Evolutionary conservation across 768 basidiomycete species (phyloP), one percentile per base, ranked within the genome.

Genomic region (Pleurotus platypus): DNA sequence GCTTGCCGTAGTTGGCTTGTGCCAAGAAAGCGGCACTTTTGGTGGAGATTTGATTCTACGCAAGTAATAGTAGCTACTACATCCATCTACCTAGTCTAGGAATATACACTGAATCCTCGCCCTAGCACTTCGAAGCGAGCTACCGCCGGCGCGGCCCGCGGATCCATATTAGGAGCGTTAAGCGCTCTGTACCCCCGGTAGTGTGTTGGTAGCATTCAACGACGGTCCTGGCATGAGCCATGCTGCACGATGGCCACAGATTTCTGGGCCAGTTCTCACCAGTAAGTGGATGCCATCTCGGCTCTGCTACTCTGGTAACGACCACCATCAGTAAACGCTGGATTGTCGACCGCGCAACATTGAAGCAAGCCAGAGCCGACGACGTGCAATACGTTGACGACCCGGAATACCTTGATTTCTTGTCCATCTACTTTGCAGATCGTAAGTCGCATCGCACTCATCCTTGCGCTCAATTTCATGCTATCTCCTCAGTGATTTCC

Each of bases 261-360:
- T 72, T 96, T 93, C 68, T 97, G 92, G 92, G 80, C 85, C 26
- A 94, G 92, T 66, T 90, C 92, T 51, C 94, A 97, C 71, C 87
- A 87, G 90, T 92, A 72, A 76, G 75, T 56, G 30, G 18, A 30
- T 51, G 5, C 13, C 22, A 20, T 45, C 53, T 48, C 12, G 9
- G 9, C 8, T 35, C 50, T 20, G 30, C 46, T 24, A 48, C 42
- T 47, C 16, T 8, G n/a, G 26, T 3, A 35, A 35, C 30, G 15
- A 48, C 49, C n/a, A 15, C 37, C 37, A 47, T 45, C 68, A 96
- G 94, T 75, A 94, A 91, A 75, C 82, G 94, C 63, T 98, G 95
- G 93, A 81, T 96, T 24, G 81, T 96, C 30, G 90, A 95, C 71
- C 82, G 93, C 4, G 81, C 85, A 22, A 85, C 87, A 0, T 71